phyloP scores from a whole-genome alignment of 2,329 filamentous ascomycete genomes.

The Coleophoma crateriformis region DNA sequence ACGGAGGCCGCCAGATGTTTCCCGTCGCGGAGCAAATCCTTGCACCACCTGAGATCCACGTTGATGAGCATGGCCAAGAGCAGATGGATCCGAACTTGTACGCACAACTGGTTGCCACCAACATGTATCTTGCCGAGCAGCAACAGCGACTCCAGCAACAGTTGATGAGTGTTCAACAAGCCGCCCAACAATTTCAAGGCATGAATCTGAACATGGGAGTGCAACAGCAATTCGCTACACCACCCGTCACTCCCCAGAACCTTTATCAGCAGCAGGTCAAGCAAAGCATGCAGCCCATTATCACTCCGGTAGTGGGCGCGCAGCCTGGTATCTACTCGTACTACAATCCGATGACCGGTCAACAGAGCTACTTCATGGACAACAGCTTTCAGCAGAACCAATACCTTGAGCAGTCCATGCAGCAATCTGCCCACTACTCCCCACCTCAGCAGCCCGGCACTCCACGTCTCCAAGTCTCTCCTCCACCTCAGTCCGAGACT shows the following conservation, averaged over 20 bases:
- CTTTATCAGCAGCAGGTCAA: conserved; percentile 32
- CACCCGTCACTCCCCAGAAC: conserved; percentile 44
- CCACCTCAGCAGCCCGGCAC: conserved; percentile 50
- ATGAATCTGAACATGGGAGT: conserved; percentile 58
- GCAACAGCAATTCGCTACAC: conserved; percentile 42
- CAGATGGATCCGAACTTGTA: conserved; percentile 82
- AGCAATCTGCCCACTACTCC: conserved; percentile 33
- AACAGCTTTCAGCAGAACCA: conserved; percentile 35
- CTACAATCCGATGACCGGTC: conserved; percentile 81
- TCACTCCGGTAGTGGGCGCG: conserved; percentile 43
- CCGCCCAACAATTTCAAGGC: conserved; percentile 76
- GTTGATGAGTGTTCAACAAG: conserved; percentile 75
- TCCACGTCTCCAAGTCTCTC: conserved; percentile 77
- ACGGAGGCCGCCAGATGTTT: conserved; percentile 54
- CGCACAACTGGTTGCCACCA: conserved; percentile 84
- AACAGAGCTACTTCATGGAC: conserved; percentile 68
- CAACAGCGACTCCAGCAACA: conserved; percentile 95
- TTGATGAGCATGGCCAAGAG: conserved; percentile 63
- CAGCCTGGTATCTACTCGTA: conserved; percentile 77
- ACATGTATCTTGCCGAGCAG: conserved; percentile 87
- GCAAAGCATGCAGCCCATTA: conserved; percentile 38
- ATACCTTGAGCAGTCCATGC: conserved; percentile 31
- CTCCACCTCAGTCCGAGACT: conserved; percentile 58
- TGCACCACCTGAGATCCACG: conserved; percentile 74
- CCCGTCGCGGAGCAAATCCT: conserved; percentile 77